Evolutionary conservation across 371 early-diverging fungal genomes (phyloP).

Genomic region (Polyrhizophydium stewartii): DNA sequence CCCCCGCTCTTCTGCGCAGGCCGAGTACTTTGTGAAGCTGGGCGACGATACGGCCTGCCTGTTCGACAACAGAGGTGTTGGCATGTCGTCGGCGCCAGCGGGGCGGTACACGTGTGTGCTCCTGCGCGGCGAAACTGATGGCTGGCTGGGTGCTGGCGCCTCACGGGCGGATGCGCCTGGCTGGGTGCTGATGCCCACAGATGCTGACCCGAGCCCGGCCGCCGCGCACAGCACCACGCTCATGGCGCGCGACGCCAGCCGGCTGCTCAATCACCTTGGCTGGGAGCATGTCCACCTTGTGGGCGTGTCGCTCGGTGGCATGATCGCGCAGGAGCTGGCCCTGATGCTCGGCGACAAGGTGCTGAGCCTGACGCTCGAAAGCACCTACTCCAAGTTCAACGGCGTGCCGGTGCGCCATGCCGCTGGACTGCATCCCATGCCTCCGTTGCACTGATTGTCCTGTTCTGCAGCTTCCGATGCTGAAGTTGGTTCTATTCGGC

Average conservation of each 20-base stretch:
- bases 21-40: neutral
- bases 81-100: neutral
- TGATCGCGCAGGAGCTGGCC: slow-evolving; percentile 19
- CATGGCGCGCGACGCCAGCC: slow-evolving; percentile 10
- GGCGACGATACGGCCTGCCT: neutral
- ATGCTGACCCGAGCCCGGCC: neutral
- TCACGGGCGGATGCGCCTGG: no score
- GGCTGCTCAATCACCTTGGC: slow-evolving; percentile 8
- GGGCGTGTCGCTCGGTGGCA: slow-evolving; percentile 15
- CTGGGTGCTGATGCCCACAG: neutral
- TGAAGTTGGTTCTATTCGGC: no score
- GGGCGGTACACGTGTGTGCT: neutral
- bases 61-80: neutral
- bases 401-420: neutral
- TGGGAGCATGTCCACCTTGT: slow-evolving; percentile 15
- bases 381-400: neutral
- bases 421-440: no score
- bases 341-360: slow-evolving; percentile 8
- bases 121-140: no score
- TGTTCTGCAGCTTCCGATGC: neutral
- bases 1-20: neutral
- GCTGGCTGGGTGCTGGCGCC: no score
- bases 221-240: neutral
- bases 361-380: slow-evolving; percentile 8
- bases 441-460: neutral